Conservation (phyloP, 192 early-diverging fungal genomes). For the Rhizoclosmatium sp. region DNA sequence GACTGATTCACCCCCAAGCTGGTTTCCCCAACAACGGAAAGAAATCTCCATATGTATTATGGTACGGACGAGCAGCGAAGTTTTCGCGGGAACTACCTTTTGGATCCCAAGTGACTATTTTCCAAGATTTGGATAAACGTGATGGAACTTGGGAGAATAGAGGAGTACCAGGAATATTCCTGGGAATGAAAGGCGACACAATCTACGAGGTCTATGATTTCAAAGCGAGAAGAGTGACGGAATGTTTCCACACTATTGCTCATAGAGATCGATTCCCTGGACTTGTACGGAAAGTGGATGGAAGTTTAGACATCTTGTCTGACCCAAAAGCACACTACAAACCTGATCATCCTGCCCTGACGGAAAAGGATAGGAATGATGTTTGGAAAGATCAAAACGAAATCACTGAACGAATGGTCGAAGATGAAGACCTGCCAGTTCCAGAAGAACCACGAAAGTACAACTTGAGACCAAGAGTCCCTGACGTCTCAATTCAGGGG, state of each 20-base stretch:
- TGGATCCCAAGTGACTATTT: slow-evolving; percentile 15
- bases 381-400: background rate
- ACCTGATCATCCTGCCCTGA: background rate
- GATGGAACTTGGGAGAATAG: background rate
- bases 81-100: slow-evolving; percentile 1
- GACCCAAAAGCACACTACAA: background rate
- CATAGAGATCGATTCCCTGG: slow-evolving; percentile 3
- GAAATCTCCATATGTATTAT: slow-evolving; percentile 1
- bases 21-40: slow-evolving; percentile 11
- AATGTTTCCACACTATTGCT: background rate
- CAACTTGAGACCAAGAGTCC: background rate
- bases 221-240: background rate
- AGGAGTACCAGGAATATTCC: background rate
- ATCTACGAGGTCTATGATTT: slow-evolving; percentile 18
- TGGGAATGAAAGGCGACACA: background rate
- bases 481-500: slow-evolving; percentile 3
- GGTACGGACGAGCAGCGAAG: slow-evolving; percentile 4
- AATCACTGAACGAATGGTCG: background rate
- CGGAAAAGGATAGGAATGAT: background rate
- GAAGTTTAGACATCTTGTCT: background rate
- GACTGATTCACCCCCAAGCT: background rate
- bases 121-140: slow-evolving; percentile 2
- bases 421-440: background rate
- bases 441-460: background rate
- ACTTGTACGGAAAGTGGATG: background rate